Conservation (phyloP, 495 filamentous ascomycete genomes). For the Pyrenula massariospora region DNA sequence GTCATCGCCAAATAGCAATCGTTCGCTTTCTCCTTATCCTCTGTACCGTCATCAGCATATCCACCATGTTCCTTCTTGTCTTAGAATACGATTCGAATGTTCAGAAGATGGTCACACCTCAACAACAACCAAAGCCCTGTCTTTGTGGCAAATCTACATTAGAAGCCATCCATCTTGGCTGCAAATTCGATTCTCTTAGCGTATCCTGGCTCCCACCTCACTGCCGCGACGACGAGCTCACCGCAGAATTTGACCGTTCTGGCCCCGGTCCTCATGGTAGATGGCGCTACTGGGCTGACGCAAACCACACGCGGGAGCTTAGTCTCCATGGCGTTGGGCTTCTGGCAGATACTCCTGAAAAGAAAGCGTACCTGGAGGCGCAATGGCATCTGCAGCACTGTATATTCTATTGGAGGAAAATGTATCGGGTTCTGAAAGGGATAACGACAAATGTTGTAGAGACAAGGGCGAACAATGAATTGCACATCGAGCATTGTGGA, state of each 20-base stretch:
- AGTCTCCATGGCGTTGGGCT: neutral
- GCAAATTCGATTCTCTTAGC: conserved; percentile 5
- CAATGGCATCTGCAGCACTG: conserved; percentile 9
- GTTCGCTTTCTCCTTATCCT: neutral
- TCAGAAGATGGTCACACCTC: neutral
- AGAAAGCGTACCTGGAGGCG: neutral
- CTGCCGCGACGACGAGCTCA: conserved; percentile 6
- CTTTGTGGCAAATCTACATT: neutral
- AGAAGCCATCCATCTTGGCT: neutral
- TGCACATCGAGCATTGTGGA: conserved; percentile 5
- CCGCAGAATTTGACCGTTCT: conserved; percentile 4
- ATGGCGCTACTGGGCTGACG: conserved; percentile 5
- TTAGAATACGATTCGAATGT: neutral
- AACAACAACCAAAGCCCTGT: neutral
- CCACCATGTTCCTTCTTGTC: neutral
- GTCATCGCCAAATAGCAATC: neutral
- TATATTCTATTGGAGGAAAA: conserved; percentile 7
- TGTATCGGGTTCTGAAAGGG: neutral
- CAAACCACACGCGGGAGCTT: neutral
- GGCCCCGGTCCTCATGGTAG: conserved; percentile 1
- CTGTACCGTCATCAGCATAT: neutral
- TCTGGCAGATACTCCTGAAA: neutral
- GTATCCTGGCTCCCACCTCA: conserved; percentile 6
- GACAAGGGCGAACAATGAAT: conserved; percentile 1
- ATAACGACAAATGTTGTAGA: conserved; percentile 3